Percentiles rank a stretch among this genome's conserved stretches.
These are phyloP conservation scores for Pseudocercospora cruenta DNA, from an alignment of 2,329 filamentous ascomycete species.

Conservation along the genomic window DNA sequence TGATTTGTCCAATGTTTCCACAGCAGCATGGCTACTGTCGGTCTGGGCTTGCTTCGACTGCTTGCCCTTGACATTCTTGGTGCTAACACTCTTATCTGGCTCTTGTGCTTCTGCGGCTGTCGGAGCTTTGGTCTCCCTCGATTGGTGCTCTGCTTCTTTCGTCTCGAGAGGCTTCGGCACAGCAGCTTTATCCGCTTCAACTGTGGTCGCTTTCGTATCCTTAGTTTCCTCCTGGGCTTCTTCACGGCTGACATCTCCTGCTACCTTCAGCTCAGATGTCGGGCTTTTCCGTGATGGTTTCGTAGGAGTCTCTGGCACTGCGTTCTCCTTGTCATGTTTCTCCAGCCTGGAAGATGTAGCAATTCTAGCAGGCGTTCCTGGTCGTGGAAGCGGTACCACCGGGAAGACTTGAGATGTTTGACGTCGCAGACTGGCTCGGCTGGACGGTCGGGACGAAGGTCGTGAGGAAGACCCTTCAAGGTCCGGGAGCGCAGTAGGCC, in stretches of 20 bases:
- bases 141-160: not conserved
- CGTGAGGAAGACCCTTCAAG: constrained; percentile 31
- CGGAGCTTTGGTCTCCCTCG: not conserved
- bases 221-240: not conserved
- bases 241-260: constrained; percentile 7
- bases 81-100: not conserved
- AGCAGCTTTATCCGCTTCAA: not conserved
- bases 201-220: not conserved
- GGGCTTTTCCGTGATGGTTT: constrained; percentile 22
- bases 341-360: constrained; percentile 37
- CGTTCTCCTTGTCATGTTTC: constrained; percentile 22
- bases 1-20: constrained; percentile 24
- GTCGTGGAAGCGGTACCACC: constrained; percentile 45
- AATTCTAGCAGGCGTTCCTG: constrained; percentile 40
- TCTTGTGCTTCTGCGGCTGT: not conserved
- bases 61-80: not conserved
- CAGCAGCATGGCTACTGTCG: constrained; percentile 6
- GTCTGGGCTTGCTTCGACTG: not conserved
- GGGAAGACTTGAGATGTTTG: constrained; percentile 39
- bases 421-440: constrained; percentile 40
- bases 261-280: constrained; percentile 25
- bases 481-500: constrained; percentile 31
- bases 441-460: constrained; percentile 39
- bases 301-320: constrained; percentile 28
- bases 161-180: not conserved